Evolutionary conservation across 1,139 yeast species (phyloP).

Genomic region (Geotrichum fermentans): DNA sequence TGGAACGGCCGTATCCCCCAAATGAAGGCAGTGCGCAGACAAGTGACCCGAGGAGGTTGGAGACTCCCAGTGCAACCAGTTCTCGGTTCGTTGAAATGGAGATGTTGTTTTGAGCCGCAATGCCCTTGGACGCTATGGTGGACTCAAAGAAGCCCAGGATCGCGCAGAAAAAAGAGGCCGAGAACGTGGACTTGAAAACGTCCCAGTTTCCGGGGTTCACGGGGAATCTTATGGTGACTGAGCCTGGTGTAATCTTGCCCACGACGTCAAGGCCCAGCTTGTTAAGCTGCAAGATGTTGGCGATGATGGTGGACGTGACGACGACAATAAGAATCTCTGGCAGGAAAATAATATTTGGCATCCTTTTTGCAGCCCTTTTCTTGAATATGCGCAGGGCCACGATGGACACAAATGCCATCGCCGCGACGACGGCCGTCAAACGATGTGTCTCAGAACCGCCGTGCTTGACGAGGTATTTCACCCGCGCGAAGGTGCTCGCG

Average conservation of each 20-base stretch:
- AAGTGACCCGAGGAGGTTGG: slow-evolving; percentile 60
- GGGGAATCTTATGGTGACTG: slow-evolving; percentile 47
- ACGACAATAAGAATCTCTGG: slow-evolving; percentile 86
- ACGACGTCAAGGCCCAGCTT: slow-evolving; percentile 58
- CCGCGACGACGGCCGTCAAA: slow-evolving; percentile 36
- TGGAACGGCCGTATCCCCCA: slow-evolving; percentile 95
- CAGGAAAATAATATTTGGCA: slow-evolving; percentile 39
- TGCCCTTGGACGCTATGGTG: slow-evolving; percentile 77
- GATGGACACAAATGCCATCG: slow-evolving; percentile 34
- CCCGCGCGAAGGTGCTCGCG: slow-evolving; percentile 65
- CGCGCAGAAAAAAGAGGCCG: slow-evolving; percentile 61
- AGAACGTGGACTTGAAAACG: slow-evolving; percentile 38
- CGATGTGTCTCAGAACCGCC: slow-evolving; percentile 34
- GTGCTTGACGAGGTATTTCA: slow-evolving; percentile 51
- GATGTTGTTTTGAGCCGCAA: slow-evolving; percentile 35
- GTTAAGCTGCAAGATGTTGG: slow-evolving; percentile 53
- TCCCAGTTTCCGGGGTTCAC: slow-evolving; percentile 38
- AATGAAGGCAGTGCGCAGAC: slow-evolving; percentile 87
- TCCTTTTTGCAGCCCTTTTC: slow-evolving; percentile 7
- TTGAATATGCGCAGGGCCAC: slow-evolving; percentile 30
- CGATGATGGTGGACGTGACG: slow-evolving; percentile 54
- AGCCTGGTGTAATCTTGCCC: slow-evolving; percentile 57
- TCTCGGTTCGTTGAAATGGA: slow-evolving; percentile 47
- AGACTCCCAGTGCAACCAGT: slow-evolving; percentile 72
- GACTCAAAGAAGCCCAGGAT: slow-evolving; percentile 90